Percentiles rank a stretch among this genome's conserved stretches.
Conservation (phyloP, 2,329 filamentous ascomycete genomes). For the Metarhizium robertsii region DNA sequence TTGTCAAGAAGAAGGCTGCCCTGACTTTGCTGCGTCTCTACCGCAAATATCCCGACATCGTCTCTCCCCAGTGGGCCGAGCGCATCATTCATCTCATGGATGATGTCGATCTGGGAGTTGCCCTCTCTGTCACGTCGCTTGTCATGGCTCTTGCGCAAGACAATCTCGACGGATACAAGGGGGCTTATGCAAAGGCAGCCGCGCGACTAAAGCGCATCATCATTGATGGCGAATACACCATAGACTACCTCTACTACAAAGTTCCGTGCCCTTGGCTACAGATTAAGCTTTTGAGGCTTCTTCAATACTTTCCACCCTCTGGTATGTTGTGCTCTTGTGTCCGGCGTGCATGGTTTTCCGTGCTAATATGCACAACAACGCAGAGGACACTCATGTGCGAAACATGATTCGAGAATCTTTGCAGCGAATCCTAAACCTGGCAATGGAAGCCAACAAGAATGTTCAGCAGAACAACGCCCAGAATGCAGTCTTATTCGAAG, state of each 20-base stretch:
- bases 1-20: conserved; percentile 98
- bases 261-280: conserved; percentile 99
- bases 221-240: conserved; percentile 79
- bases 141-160: conserved; percentile 94
- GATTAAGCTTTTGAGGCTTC: conserved; percentile 80
- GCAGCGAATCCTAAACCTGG: conserved; percentile 81
- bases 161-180: conserved; percentile 87
- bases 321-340: conserved; percentile 38
- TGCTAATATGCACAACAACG: not conserved
- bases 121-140: conserved; percentile 87
- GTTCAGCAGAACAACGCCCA: conserved; percentile 99
- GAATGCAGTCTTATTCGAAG: conserved; percentile 95
- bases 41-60: conserved; percentile 86
- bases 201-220: conserved; percentile 81
- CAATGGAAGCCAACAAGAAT: conserved; percentile 92
- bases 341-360: not conserved
- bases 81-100: conserved; percentile 99
- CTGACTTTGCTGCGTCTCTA: conserved; percentile 88
- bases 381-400: conserved; percentile 86
- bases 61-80: conserved; percentile 95
- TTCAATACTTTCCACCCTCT: conserved; percentile 95
- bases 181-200: conserved; percentile 88
- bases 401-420: conserved; percentile 87
- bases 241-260: conserved; percentile 97
- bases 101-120: conserved; percentile 86